A percentile compares a stretch with the other conserved stretches of the same genome.
Evolutionary conservation across 129 eudicot species (phyloP).

Genomic region (carrot (Daucus carota)): DH1_v3.0 NC_030383.2:36321001-36321500

Average conservation of each 20-base stretch:
- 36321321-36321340: conserved; percentile 65
- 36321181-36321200: conserved; percentile 66
- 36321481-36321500: not conserved
- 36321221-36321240: not conserved
- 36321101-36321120: not conserved
- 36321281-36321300: not conserved
- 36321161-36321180: conserved; percentile 68
- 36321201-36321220: conserved; percentile 19
- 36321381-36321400: conserved; percentile 97
- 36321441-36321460: not conserved
- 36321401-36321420: conserved; percentile 31
- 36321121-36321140: conserved; percentile 5
- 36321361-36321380: conserved; percentile 76
- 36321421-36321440: not conserved
- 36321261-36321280: not conserved
- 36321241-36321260: not conserved
- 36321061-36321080: not conserved
- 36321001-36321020: not conserved
- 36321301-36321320: not conserved
- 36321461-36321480: not conserved
- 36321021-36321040: not conserved
- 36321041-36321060: not conserved
- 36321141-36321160: conserved; percentile 86
- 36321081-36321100: not conserved
- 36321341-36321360: conserved; percentile 83